Base-by-base conservation (phyloP, 495 filamentous ascomycete species). In the Trichoderma erinaceum region DNA sequence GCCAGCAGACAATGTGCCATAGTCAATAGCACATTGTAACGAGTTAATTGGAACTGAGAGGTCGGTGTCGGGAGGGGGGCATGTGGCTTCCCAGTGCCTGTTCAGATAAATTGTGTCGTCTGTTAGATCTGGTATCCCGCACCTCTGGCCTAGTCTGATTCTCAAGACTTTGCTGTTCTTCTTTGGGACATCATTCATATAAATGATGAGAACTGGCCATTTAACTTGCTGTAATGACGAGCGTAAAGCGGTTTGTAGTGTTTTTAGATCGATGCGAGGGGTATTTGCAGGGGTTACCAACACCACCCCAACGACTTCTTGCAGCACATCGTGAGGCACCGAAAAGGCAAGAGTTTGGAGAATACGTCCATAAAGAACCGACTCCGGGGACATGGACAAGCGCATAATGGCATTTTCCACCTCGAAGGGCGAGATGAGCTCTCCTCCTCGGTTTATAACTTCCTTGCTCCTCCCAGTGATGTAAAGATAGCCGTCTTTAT, bases 381-480 rank as follows among this genome's bases (percentile, higher is more conserved):
- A 79, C 12, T 68, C 61, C 11, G 72, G 69, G 27, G 75, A 66
- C 46, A 75, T 70, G 11, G 75, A 71, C 1, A 78, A 74, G 4
- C 70, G 52, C 3, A 76, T 66, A 67, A 72, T 72, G 12, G 75
- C 74, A 48, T 76, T 71, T 65, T 81, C 79, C 15, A 81, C 71
- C 67, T 81, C 79, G 25, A 81, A 77, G 3, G 79, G 79, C 52
- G 82, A 85, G 66, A 87, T 86, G 56, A 85, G 82, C 71, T 87
- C 85, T 8, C 84, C 84, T 63, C 82, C 84, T 66, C 83, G 83
- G 70, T 86, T 87, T 70, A 87, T 86, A 48, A 86, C 78, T 69
- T 87, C 85, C 71, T 87, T 87, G 70, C 81, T 84, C 43, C 85
- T 78, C 12, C 85, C 85, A 21, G 84, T 86, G 67, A 87, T 80